These are phyloP conservation scores for Glycine latifolia DNA, from an alignment of 306 rosid genomes.

Conservation along the genomic window DNA sequence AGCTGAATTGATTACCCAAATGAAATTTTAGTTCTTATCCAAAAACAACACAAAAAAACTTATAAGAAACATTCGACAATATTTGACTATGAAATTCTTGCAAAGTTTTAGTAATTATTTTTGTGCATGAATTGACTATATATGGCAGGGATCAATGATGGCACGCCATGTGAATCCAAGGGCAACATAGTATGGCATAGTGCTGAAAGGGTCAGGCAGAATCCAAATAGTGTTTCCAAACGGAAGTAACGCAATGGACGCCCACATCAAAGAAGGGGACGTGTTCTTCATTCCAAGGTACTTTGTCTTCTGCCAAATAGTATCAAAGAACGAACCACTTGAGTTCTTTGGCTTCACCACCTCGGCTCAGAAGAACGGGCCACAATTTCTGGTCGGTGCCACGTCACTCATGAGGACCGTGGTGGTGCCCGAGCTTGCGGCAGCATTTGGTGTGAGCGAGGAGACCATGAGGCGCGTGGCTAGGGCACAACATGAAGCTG, in stretches of 20 bases:
- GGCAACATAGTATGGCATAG: constrained; percentile 83
- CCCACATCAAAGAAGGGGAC: constrained; percentile 69
- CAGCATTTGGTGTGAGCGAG: constrained; percentile 65
- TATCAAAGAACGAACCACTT: constrained; percentile 59
- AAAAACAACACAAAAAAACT: no score
- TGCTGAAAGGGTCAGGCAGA: constrained; percentile 69
- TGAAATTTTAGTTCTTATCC: no score
- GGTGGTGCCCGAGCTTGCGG: constrained; percentile 75
- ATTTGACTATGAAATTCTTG: no score
- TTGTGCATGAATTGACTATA: no score
- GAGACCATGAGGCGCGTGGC: constrained; percentile 51
- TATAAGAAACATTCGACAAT: no score
- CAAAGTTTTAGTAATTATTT: no score
- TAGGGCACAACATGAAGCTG: constrained; percentile 59
- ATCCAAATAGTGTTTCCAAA: constrained; percentile 78
- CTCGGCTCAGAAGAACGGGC: constrained; percentile 64
- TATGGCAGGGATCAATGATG: constrained; percentile 71
- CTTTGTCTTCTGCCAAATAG: constrained; percentile 79
- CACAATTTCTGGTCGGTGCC: constrained; percentile 82
- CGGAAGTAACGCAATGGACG: constrained; percentile 72
- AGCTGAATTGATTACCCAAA: no score
- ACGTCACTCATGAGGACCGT: constrained; percentile 59
- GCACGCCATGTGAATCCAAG: constrained; percentile 85
- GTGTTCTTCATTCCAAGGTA: constrained; percentile 80
- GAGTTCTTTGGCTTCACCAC: constrained; percentile 94